These are phyloP conservation scores for Trichoderma brevicompactum DNA, from an alignment of 2,329 filamentous ascomycete genomes.

Conservation along the genomic window DNA sequence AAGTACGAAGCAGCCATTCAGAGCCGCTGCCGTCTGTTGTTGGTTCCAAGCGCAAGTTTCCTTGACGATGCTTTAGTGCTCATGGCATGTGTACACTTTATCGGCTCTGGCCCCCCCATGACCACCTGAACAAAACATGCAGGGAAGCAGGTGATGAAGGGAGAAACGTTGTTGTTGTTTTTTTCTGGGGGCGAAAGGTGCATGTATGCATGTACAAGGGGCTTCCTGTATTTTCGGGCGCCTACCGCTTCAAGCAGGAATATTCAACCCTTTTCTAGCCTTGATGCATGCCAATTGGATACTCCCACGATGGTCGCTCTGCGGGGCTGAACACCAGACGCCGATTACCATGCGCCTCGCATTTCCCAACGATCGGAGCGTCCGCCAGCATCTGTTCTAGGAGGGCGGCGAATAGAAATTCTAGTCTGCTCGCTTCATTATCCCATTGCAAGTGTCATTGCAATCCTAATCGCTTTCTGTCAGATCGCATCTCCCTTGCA, in stretches of 20 bases:
- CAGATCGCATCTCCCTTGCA: slow-evolving; percentile 7
- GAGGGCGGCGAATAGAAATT: neutral
- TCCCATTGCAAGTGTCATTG: slow-evolving; percentile 6
- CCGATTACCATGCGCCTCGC: neutral
- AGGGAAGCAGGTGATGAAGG: slow-evolving; percentile 21
- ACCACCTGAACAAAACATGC: slow-evolving; percentile 18
- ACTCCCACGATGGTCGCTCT: slow-evolving; percentile 10
- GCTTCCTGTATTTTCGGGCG: neutral
- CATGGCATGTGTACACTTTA: neutral
- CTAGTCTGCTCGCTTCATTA: neutral
- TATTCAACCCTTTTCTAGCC: slow-evolving; percentile 5
- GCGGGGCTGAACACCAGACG: slow-evolving; percentile 1
- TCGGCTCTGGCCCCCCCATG: slow-evolving; percentile 12
- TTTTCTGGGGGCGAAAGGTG: slow-evolving; percentile 8
- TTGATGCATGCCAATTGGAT: slow-evolving; percentile 7
- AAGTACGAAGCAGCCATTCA: neutral
- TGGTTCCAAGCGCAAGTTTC: no score
- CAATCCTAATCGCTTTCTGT: neutral
- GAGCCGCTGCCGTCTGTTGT: neutral
- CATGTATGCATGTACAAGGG: slow-evolving; percentile 23
- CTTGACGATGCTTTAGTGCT: no score
- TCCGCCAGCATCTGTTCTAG: neutral
- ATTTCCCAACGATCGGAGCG: neutral
- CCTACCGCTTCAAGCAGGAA: slow-evolving; percentile 22
- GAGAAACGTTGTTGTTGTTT: neutral